Evolutionary conservation across 495 filamentous ascomycete genomes (phyloP).

Genomic region (Penicillium chermesinum): DNA sequence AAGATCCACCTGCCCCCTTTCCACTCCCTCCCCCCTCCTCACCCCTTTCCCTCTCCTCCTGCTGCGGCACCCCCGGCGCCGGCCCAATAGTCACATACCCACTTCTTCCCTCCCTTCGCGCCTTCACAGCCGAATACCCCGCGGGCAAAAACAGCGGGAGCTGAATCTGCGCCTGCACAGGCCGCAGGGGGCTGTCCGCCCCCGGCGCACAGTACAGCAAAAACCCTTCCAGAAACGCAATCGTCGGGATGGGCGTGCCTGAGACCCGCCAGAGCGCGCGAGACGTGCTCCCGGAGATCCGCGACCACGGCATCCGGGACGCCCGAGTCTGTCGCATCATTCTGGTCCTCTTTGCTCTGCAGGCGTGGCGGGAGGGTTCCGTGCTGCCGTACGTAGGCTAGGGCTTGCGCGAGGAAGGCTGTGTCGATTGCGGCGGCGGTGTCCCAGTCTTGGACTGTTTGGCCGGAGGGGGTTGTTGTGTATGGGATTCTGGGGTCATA

Average conservation of each 20-base stretch:
- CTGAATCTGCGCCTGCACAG: conserved; percentile 57
- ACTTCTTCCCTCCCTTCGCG: conserved; percentile 62
- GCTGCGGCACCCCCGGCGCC: conserved; percentile 21
- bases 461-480: conserved; percentile 32
- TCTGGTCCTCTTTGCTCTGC: conserved; percentile 72
- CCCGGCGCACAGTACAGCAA: conserved; percentile 59
- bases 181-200: conserved; percentile 5
- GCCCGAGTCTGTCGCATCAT: conserved; percentile 53
- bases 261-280: conserved; percentile 30
- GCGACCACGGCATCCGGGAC: conserved; percentile 24
- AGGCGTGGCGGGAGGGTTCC: conserved; percentile 63
- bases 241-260: conserved; percentile 9
- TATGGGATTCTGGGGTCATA: conserved; percentile 48
- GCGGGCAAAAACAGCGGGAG: conserved; percentile 71
- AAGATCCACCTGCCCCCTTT: conserved; percentile 26
- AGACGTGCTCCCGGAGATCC: conserved; percentile 14
- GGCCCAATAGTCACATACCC: conserved; percentile 78
- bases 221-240: conserved; percentile 74
- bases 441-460: conserved; percentile 78
- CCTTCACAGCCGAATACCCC: conserved; percentile 53
- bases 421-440: conserved; percentile 70
- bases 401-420: conserved; percentile 51
- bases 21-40: background rate
- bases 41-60: background rate
- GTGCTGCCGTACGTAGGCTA: conserved; percentile 57